Base-by-base conservation (phyloP, 2,329 filamentous ascomycete species). In the Orbilia brochopaga region DNA sequence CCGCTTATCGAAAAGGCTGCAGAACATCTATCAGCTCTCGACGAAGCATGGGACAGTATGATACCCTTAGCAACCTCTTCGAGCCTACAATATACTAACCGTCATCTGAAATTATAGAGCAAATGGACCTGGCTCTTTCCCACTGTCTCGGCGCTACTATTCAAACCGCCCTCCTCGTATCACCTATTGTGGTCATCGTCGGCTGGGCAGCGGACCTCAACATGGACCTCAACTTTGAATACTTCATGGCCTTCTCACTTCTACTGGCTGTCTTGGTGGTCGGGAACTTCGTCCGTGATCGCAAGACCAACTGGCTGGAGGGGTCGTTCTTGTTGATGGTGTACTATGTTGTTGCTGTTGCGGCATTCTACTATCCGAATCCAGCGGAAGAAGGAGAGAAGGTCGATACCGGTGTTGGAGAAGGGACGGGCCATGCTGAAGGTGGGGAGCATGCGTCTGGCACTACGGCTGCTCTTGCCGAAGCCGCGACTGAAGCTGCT, bases 271-370 rank as follows among this genome's bases (percentile, higher is more conserved):
- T 96, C 76, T 82, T 97, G 44, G 91, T 92, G 0, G 90, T 96
- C 46, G 91, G 92, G 0, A 90, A 91, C 73, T 96, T 96, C 80
- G 81, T 97, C 62, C 84, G 92, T 56, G 92, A 97, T 78, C 87
- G 90, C 75, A 94, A 94, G 83, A 91, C 87, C 69, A 95, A 96
- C 78, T 97, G 95, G 77, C 84, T 97, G 2, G 92, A 97, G 79
- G 92, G 92, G 1, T 85, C 87, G 23, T 84, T 97, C 19, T 90
- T 91, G 74, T 85, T 96, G 15, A 84, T 90, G 61, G 69, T 73
- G 5, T 42, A 73, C 52, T 66, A 61, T 50, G 21, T 73, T 13
- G 52, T 73, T 21, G 69, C 69, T 23, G 69, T 66, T 15, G 51
- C 53, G 21, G 61, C 69, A 15, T 66, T 53, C 35, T 73, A 73